Percentiles rank a stretch among this genome's conserved stretches.
These are phyloP conservation scores for Mucor saturninus DNA, from an alignment of 371 early-diverging fungal genomes.

Conservation along the genomic window DNA sequence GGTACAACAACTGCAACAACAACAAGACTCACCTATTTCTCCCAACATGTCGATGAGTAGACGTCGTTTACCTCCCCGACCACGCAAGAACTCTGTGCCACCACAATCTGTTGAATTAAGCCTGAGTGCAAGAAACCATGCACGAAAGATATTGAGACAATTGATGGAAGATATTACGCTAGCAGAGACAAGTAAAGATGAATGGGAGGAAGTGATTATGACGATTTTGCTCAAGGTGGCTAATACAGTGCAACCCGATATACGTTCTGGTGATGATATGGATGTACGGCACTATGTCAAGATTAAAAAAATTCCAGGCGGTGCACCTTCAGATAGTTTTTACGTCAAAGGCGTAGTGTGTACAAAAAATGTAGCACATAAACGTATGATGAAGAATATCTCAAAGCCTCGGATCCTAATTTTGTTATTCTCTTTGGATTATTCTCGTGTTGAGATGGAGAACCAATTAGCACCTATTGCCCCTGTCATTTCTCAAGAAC, in stretches of 20 bases:
- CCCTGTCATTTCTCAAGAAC: slow-evolving; percentile 83
- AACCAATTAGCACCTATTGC: slow-evolving; percentile 82
- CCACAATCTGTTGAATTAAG: slow-evolving; percentile 69
- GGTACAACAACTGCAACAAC: too few species aligned
- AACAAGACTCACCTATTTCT: not conserved
- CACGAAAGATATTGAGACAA: slow-evolving; percentile 67
- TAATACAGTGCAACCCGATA: slow-evolving; percentile 73
- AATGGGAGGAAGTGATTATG: slow-evolving; percentile 83
- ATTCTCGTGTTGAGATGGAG: slow-evolving; percentile 80
- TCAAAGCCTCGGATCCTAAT: slow-evolving; percentile 82
- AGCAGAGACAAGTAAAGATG: slow-evolving; percentile 43
- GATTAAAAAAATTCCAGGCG: slow-evolving; percentile 94
- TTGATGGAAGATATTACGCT: slow-evolving; percentile 39
- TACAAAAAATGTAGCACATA: slow-evolving; percentile 92
- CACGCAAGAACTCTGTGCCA: slow-evolving; percentile 55
- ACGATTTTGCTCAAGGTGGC: slow-evolving; percentile 72
- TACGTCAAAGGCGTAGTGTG: slow-evolving; percentile 89
- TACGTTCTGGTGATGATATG: slow-evolving; percentile 80
- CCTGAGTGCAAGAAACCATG: slow-evolving; percentile 68
- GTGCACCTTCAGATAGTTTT: slow-evolving; percentile 75
- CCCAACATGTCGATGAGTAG: slow-evolving; percentile 8
- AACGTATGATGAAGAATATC: slow-evolving; percentile 78
- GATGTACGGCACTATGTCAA: slow-evolving; percentile 92
- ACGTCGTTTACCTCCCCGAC: slow-evolving; percentile 28
- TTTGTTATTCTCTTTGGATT: slow-evolving; percentile 87